These are phyloP conservation scores for Hibiscus syriacus DNA, from an alignment of 345 rosid genomes.

Conservation along the genomic window DNA sequence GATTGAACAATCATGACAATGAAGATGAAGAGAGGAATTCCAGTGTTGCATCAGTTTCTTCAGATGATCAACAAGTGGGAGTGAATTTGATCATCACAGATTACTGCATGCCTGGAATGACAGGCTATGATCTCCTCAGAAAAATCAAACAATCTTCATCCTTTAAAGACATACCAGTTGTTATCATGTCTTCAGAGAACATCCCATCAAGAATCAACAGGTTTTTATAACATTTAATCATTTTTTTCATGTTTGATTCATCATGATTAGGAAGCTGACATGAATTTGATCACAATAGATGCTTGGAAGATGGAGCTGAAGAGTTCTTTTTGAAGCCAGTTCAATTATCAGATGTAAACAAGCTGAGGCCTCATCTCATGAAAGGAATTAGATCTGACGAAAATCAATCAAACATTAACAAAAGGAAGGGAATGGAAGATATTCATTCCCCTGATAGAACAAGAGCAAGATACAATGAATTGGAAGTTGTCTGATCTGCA, in stretches of 20 bases:
- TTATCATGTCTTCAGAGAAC: slow-evolving; percentile 90
- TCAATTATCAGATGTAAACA: slow-evolving; percentile 68
- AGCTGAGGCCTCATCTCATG: slow-evolving; percentile 56
- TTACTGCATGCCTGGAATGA: slow-evolving; percentile 97
- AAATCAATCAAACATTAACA: neutral
- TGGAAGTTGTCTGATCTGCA: slow-evolving; percentile 8
- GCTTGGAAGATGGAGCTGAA: slow-evolving; percentile 86
- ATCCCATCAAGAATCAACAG: slow-evolving; percentile 64
- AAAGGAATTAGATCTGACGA: slow-evolving; percentile 29
- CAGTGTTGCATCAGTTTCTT: too few relatives aligned
- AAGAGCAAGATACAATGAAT: slow-evolving; percentile 24
- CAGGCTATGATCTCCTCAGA: slow-evolving; percentile 87
- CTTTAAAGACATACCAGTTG: slow-evolving; percentile 74
- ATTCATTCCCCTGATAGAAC: slow-evolving; percentile 25
- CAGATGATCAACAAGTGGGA: slow-evolving; percentile 18
- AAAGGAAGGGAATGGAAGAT: neutral
- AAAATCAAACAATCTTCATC: slow-evolving; percentile 71
- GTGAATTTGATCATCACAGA: slow-evolving; percentile 84
- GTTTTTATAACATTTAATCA: too few relatives aligned
- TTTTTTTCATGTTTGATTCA: too few relatives aligned
- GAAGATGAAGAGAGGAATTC: slow-evolving; percentile 18
- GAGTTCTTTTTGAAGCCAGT: slow-evolving; percentile 89
- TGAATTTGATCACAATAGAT: slow-evolving; percentile 21
- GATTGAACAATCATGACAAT: slow-evolving; percentile 23
- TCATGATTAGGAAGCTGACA: too few relatives aligned